Conservation (phyloP, 768 basidiomycete species). For the Lactifluus echinatus region DNA sequence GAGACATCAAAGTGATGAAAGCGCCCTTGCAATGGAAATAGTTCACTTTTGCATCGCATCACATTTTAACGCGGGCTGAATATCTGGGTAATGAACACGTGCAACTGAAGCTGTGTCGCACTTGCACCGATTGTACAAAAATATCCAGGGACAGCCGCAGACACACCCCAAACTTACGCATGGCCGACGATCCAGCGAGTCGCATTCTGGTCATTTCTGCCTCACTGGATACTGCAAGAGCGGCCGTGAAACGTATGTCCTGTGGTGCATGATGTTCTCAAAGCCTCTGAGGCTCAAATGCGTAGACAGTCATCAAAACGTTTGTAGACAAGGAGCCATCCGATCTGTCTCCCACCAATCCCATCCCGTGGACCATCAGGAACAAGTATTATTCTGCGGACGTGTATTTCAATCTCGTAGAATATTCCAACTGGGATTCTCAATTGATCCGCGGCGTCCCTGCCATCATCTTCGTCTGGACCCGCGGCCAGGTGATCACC, state of each 20-base stretch:
- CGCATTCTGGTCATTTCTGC: slow-evolving; percentile 25
- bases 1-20: too few species aligned
- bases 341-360: slow-evolving; percentile 2
- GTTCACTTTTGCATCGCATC: too few species aligned
- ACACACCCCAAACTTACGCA: not conserved
- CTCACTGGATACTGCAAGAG: slow-evolving; percentile 21
- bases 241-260: slow-evolving; percentile 25
- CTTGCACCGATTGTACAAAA: too few species aligned
- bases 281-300: not conserved
- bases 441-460: slow-evolving; percentile 43
- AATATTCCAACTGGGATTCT: slow-evolving; percentile 36
- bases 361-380: slow-evolving; percentile 62
- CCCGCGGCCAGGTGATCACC: slow-evolving; percentile 46
- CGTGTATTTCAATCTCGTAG: slow-evolving; percentile 55
- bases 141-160: not conserved
- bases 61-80: too few species aligned
- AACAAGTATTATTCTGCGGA: slow-evolving; percentile 79
- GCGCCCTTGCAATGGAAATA: too few species aligned
- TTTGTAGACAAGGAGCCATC: slow-evolving; percentile 16
- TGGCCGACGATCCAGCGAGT: slow-evolving; percentile 7
- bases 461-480: slow-evolving; percentile 69
- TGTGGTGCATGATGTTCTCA: not conserved
- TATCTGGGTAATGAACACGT: too few species aligned
- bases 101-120: not conserved
- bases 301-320: slow-evolving; percentile 24